These are phyloP conservation scores for Chytridium lagenaria DNA, from an alignment of 371 early-diverging fungal species.

Conservation along the genomic window DNA sequence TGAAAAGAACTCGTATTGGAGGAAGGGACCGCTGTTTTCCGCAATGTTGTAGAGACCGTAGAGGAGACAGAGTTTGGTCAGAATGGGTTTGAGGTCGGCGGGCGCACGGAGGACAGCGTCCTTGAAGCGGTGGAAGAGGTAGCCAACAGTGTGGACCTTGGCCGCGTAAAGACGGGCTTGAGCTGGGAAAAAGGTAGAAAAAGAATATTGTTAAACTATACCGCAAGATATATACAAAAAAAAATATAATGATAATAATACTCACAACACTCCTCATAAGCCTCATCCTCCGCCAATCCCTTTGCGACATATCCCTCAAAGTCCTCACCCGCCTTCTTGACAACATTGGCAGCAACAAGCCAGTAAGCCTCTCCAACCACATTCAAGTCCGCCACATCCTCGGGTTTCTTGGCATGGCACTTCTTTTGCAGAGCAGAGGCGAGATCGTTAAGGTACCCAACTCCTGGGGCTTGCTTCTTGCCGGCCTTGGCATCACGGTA, in stretches of 20 bases:
- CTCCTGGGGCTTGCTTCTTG: constrained; percentile 78
- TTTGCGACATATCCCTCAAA: constrained; percentile 70
- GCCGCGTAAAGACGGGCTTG: constrained; percentile 84
- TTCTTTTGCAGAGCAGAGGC: constrained; percentile 58
- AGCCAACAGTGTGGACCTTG: constrained; percentile 83
- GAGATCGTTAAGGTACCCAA: constrained; percentile 78
- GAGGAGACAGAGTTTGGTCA: constrained; percentile 74
- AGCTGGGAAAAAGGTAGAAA: too few relatives aligned
- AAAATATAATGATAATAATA: constrained; percentile 10
- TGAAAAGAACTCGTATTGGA: constrained; percentile 83
- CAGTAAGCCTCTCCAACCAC: constrained; percentile 83
- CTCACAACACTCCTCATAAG: constrained; percentile 81
- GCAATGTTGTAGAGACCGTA: constrained; percentile 85
- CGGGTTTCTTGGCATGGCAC: constrained; percentile 62
- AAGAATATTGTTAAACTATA: too few relatives aligned
- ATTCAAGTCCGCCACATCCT: constrained; percentile 66
- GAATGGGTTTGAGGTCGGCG: constrained; percentile 48
- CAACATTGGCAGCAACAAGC: constrained; percentile 83
- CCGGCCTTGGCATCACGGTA: constrained; percentile 80
- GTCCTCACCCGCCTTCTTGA: constrained; percentile 78
- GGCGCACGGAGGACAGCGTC: constrained; percentile 67
- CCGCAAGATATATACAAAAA: constrained; percentile 5
- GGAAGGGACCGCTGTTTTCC: constrained; percentile 85
- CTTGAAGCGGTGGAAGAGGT: constrained; percentile 84
- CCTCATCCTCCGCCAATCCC: constrained; percentile 77